Conservation (phyloP, 2,329 filamentous ascomycete species). For the Diaporthe batatas region DNA sequence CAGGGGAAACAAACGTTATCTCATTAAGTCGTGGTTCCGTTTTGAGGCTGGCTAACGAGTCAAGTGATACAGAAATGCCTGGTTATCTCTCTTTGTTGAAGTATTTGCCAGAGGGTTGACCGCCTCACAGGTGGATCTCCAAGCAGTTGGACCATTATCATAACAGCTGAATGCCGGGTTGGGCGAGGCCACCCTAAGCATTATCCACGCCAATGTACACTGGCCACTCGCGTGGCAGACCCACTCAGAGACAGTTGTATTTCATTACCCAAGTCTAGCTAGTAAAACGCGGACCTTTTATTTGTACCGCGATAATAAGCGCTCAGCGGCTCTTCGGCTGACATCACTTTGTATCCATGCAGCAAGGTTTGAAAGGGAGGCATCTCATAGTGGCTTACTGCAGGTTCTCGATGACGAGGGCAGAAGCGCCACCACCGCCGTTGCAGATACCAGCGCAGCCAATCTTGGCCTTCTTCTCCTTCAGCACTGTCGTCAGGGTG, state of each 20-base stretch:
- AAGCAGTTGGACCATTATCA: background rate
- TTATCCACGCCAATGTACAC: background rate
- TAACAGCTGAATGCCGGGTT: background rate
- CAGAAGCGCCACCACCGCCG: conserved; percentile 94
- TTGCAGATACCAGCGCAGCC: conserved; percentile 98
- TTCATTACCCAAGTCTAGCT: conserved; percentile 29
- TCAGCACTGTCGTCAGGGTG: conserved; percentile 89
- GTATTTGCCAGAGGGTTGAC: background rate
- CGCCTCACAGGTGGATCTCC: background rate
- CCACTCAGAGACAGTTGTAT: background rate
- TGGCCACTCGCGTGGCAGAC: background rate
- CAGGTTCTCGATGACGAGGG: conserved; percentile 86
- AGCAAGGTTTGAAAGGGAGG: background rate
- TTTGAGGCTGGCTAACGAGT: background rate
- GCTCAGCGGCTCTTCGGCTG: background rate
- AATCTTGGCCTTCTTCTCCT: conserved; percentile 92
- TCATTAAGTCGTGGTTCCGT: background rate
- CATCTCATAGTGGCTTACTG: conserved; percentile 57
- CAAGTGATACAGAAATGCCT: background rate
- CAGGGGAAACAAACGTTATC: too few species aligned
- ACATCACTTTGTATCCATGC: background rate
- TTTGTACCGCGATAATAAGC: conserved; percentile 4
- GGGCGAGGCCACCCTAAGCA: too few species aligned
- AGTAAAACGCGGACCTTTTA: background rate
- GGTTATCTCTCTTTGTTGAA: background rate